Base-by-base conservation (phyloP, 2,329 filamentous ascomycete genomes). In the Exophiala calicioides region DNA sequence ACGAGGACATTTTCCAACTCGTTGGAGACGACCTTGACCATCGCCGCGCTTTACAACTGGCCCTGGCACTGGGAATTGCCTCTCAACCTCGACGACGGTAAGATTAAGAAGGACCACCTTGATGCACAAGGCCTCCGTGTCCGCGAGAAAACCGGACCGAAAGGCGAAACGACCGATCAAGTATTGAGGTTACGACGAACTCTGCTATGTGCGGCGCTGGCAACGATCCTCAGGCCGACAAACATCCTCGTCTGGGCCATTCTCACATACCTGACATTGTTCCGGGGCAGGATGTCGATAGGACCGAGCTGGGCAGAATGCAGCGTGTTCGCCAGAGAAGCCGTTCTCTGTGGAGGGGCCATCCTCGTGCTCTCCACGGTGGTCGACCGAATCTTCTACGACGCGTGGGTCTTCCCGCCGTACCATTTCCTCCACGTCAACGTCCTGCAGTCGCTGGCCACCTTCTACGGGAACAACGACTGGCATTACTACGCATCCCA, bases 401-500 rank as follows among this genome's bases (percentile, higher is more conserved):
- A 82, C 41, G 71, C 80, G 53, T 95, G 89, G 88, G 88, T 89
- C 0, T 88, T 98, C 46, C 93, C 93, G 3, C 86, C 90, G 0
- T 79, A 91, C 53, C 84, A 85, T 45, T 97, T 90, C 71, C 77
- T 97, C 47, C 81, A 91, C 63, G 91, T 96, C 75, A 98, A 98
- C 69, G 77, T 98, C 44, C 81, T 84, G 15, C 86, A 94, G 65
- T 87, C 86, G 5, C 77, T 98, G 4, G 89, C 93, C 19, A 81
- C 91, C 36, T 97, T 97, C 68, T 98, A 98, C 64, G 93, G 93
- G 16, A 80, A 75, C 36, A 97, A 95, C 68, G 82, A 88, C 53
- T 85, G 85, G 78, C 90, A 96, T 67, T 98, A 97, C 71, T 98
- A 96, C 66, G 69, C 95, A 21, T 85, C 87, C 0, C 90, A 98